These are phyloP conservation scores for Mycena filopes DNA, from an alignment of 768 basidiomycete genomes.

Conservation along the genomic window DNA sequence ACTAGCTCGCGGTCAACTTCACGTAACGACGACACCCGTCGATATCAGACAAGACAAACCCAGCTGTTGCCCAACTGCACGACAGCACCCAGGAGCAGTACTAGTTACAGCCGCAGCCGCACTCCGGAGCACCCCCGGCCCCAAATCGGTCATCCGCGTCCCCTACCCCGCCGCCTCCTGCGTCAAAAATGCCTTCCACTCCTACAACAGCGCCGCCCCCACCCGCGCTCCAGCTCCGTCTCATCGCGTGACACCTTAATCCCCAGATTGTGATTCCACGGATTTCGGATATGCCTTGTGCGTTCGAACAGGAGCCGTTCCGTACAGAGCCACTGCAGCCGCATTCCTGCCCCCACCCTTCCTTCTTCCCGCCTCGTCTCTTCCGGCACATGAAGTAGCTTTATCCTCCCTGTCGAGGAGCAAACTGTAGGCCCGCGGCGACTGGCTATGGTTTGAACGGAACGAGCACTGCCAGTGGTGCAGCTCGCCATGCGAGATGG, in stretches of 20 bases:
- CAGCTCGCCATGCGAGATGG: too few relatives aligned
- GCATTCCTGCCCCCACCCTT: slow-evolving; percentile 82
- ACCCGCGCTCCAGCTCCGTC: slow-evolving; percentile 87
- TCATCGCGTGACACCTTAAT: slow-evolving; percentile 90
- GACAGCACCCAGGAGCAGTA: too few relatives aligned
- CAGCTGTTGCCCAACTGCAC: too few relatives aligned
- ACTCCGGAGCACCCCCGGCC: slow-evolving; percentile 13
- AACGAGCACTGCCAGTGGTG: too few relatives aligned
- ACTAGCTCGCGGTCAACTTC: too few relatives aligned
- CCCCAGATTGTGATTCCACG: slow-evolving; percentile 90
- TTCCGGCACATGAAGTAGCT: too few relatives aligned
- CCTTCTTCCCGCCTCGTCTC: slow-evolving; percentile 48
- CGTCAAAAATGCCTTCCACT: slow-evolving; percentile 62
- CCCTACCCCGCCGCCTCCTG: slow-evolving; percentile 10
- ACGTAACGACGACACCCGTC: too few relatives aligned
- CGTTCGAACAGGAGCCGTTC: slow-evolving; percentile 77
- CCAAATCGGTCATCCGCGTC: slow-evolving; percentile 8
- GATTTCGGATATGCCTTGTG: slow-evolving; percentile 85
- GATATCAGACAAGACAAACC: too few relatives aligned
- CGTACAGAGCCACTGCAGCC: slow-evolving; percentile 84
- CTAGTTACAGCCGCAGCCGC: slow-evolving; percentile 27
- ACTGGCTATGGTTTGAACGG: too few relatives aligned
- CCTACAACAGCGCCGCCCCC: slow-evolving; percentile 73
- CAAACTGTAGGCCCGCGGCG: too few relatives aligned
- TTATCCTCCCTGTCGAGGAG: too few relatives aligned